Percentiles rank a stretch among this genome's conserved stretches.
Conservation (phyloP, 345 rosid genomes). For the Fremontodendron californicum region DNA sequence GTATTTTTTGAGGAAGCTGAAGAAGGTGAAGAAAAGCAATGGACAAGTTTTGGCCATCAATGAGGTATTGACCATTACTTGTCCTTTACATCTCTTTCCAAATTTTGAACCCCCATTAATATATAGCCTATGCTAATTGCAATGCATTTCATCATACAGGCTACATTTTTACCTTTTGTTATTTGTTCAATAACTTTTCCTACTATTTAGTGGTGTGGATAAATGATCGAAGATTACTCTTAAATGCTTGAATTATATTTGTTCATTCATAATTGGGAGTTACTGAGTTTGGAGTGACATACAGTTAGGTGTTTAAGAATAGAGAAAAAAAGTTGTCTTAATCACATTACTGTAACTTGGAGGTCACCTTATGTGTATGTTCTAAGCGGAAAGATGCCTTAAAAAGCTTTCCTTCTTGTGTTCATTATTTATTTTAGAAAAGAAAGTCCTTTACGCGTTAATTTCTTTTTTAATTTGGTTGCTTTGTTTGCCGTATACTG, state of each 20-base stretch:
- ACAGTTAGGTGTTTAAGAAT: neutral
- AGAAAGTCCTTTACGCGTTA: neutral
- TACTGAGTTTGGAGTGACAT: neutral
- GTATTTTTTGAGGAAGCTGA: slow-evolving; percentile 53
- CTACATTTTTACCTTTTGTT: neutral
- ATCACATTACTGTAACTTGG: neutral
- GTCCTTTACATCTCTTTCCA: neutral
- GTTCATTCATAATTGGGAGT: neutral
- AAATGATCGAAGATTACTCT: neutral
- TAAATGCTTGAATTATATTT: neutral
- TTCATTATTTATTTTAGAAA: neutral
- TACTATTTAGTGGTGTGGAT: neutral
- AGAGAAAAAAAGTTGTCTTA: neutral
- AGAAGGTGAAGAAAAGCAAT: slow-evolving; percentile 54
- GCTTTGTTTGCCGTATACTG: neutral
- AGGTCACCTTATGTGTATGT: neutral
- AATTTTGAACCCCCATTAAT: neutral
- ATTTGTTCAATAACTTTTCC: neutral
- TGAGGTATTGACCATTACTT: slow-evolving; percentile 29
- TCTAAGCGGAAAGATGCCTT: neutral
- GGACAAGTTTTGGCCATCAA: slow-evolving; percentile 54
- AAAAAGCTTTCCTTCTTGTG: neutral
- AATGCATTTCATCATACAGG: neutral
- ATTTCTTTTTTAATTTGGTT: neutral
- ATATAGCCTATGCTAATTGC: neutral